These are phyloP conservation scores for Mycena vulgaris DNA, from an alignment of 768 basidiomycete species.

Conservation along the genomic window DNA sequence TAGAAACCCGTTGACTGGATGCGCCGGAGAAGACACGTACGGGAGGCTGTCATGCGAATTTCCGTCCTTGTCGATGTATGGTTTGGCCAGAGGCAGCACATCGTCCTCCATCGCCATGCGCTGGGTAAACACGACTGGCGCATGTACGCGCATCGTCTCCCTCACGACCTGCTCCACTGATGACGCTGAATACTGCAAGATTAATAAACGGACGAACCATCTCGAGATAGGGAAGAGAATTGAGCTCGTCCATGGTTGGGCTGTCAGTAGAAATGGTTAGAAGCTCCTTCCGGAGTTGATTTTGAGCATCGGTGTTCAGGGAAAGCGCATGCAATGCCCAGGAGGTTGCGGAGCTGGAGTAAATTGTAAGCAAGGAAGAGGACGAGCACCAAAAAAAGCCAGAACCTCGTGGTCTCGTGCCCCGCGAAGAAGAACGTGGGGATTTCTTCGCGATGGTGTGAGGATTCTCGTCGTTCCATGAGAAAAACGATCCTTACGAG, in stretches of 20 bases:
- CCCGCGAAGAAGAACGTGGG: conserved; percentile 61
- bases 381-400: background rate
- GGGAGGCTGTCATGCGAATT: conserved; percentile 53
- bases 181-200: background rate
- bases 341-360: conserved; percentile 10
- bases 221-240: conserved; percentile 57
- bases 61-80: conserved; percentile 62
- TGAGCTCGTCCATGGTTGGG: conserved; percentile 61
- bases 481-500: conserved; percentile 45
- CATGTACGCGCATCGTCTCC: conserved; percentile 70
- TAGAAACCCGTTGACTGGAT: too few relatives aligned
- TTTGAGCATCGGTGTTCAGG: conserved; percentile 55
- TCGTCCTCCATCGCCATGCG: conserved; percentile 68
- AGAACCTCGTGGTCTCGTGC: conserved; percentile 8
- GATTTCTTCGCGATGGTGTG: conserved; percentile 44
- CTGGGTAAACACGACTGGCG: conserved; percentile 62
- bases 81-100: conserved; percentile 63
- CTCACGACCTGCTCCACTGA: conserved; percentile 55
- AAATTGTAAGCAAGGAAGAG: background rate
- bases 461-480: background rate
- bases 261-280: conserved; percentile 49
- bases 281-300: conserved; percentile 61
- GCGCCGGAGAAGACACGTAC: too few relatives aligned
- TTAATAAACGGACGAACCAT: background rate
- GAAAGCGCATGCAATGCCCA: conserved; percentile 63